Conservation (phyloP, 2,329 filamentous ascomycete species). For the Cadophora gregata region DNA sequence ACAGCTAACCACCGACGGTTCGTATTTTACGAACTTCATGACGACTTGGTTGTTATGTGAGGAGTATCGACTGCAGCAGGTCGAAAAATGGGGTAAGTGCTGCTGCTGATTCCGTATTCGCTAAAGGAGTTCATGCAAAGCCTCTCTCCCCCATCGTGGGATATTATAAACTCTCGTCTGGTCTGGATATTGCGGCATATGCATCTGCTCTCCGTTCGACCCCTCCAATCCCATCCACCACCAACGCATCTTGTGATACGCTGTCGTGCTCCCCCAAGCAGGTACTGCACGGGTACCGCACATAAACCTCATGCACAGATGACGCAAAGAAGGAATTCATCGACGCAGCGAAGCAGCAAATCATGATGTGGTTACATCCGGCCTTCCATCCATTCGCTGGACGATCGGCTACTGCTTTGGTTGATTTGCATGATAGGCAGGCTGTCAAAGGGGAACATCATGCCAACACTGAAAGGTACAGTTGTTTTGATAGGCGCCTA, state of each 20-base stretch:
- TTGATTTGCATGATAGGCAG: background rate
- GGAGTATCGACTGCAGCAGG: background rate
- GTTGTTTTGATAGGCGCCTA: background rate
- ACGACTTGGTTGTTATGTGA: background rate
- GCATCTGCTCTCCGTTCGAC: background rate
- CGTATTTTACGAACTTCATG: background rate
- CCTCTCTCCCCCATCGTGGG: background rate
- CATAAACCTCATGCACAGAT: constrained; percentile 21
- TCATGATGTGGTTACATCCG: constrained; percentile 10
- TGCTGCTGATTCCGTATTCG: background rate
- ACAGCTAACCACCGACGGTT: background rate
- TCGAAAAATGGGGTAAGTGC: background rate
- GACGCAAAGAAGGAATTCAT: constrained; percentile 25
- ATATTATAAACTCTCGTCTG: background rate
- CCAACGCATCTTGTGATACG: constrained; percentile 1
- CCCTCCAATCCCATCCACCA: background rate
- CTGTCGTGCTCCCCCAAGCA: constrained; percentile 12
- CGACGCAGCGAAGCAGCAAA: constrained; percentile 17
- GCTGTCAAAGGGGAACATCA: background rate
- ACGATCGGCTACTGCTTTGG: background rate
- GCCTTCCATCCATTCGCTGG: background rate
- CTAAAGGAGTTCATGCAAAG: background rate
- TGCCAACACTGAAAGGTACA: background rate
- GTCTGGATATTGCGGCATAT: constrained; percentile 3
- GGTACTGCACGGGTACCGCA: constrained; percentile 7